Percentiles rank a stretch among this genome's conserved stretches.
Evolutionary conservation across 805 yeast species (phyloP).

Genomic region (Komagataella mondaviorum): DNA sequence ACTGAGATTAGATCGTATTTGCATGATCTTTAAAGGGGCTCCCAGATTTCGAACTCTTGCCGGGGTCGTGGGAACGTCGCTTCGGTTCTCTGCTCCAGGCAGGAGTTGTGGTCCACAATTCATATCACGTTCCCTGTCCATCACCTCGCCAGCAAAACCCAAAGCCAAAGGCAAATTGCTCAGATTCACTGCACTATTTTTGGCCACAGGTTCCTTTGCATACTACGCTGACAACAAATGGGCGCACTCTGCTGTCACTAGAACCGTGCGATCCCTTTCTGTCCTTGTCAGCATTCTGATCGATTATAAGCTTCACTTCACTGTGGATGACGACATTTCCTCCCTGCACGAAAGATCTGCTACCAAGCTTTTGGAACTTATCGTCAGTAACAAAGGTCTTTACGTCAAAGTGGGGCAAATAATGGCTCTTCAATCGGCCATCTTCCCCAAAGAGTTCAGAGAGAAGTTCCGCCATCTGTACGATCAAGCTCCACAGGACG

Average conservation of each 20-base stretch:
- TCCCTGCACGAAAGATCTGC: slow-evolving; percentile 50
- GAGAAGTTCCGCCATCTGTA: slow-evolving; percentile 41
- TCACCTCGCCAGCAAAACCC: neutral
- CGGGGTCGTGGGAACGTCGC: neutral
- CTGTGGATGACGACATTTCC: slow-evolving; percentile 28
- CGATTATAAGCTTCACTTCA: slow-evolving; percentile 45
- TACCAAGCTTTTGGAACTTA: slow-evolving; percentile 28
- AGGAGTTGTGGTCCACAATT: neutral
- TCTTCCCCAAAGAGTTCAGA: slow-evolving; percentile 55
- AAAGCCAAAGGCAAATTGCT: neutral
- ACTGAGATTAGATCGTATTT: neutral
- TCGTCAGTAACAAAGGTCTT: slow-evolving; percentile 38
- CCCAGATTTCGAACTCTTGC: neutral
- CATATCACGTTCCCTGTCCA: neutral
- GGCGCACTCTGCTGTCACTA: slow-evolving; percentile 33
- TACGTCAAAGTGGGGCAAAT: slow-evolving; percentile 74
- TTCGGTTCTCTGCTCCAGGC: neutral
- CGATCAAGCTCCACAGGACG: slow-evolving; percentile 54
- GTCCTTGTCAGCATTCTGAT: slow-evolving; percentile 36
- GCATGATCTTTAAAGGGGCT: neutral
- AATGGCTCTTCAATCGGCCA: slow-evolving; percentile 58
- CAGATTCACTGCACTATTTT: neutral
- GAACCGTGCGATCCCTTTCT: slow-evolving; percentile 39
- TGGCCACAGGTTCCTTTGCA: neutral
- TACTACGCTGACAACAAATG: slow-evolving; percentile 18